Evolutionary conservation across 768 basidiomycete genomes (phyloP), one percentile per base, ranked within the genome.

Genomic region (Brasilioporus rufonigricans): DNA sequence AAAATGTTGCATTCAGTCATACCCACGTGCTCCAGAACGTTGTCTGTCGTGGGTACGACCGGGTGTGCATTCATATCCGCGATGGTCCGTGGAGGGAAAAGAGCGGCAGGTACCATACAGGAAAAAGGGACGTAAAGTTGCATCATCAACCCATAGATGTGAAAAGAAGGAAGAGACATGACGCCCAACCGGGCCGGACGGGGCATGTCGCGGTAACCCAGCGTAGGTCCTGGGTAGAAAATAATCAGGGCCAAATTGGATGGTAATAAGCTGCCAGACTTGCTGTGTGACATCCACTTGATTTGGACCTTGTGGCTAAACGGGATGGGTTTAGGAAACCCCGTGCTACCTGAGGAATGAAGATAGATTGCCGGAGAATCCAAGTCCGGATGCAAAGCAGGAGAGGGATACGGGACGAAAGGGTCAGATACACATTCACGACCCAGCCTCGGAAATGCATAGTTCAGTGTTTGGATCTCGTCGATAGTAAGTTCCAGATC

Each of bases 241-340:
- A 18, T n/a, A 2, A n/a, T 53, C 44, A 53, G 13, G 3, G 19
- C 13, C 39, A 12, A 6, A 8, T 35, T 16, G 16, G 24, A 2
- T 9, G n/a, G 26, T 9, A 6, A 26, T 6, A 12, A 8, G 13
- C 10, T 2, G 2, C 4, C 7, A 24, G 21, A 50, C 71, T 53
- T 59, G 78, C 77, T 57, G 19, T 71, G 39, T 19, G 39, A 39
- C 39, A 39, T 39, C 39, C 39, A 39, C 19, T 39, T 39, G n/a
- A 39, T 39, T 39, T 39, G 39, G 19, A 13, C 12, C 19, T 13
- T 8, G 19, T 39, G 39, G 14, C 39, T 39, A 19, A 39, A 39
- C 9, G n/a, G 7, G 39, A 39, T 21, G 39, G 39, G 39, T 39
- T 39, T 39, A 11, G 39, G 39, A 11, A 39, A 39, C 6, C 39